A percentile compares a stretch with the other conserved stretches of the same genome.
Evolutionary conservation across 2,329 filamentous ascomycete genomes (phyloP).

Genomic region (Ophiocordyceps camponoti-saundersi): DNA sequence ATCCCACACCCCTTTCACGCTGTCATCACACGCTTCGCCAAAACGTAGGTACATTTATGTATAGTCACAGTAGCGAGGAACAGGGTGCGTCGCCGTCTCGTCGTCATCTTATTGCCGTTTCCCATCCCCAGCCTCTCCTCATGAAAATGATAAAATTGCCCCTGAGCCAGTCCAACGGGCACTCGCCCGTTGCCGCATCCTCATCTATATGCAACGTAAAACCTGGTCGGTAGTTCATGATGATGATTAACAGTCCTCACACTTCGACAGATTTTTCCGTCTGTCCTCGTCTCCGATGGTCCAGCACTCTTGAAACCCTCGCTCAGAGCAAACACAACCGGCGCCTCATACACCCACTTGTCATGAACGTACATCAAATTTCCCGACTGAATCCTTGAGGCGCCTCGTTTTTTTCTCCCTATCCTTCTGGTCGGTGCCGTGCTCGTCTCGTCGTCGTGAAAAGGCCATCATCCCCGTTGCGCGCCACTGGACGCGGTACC

Average conservation of each 20-base stretch:
- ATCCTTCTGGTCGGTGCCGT: neutral
- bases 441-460: too few species aligned
- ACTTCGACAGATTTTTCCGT: constrained; percentile 1
- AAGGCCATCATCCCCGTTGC: neutral
- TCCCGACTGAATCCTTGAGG: neutral
- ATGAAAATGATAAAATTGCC: constrained; percentile 5
- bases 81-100: too few species aligned
- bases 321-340: constrained; percentile 1
- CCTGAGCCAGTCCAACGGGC: constrained; percentile 1
- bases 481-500: neutral
- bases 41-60: neutral
- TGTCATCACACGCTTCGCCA: neutral
- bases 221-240: constrained; percentile 7
- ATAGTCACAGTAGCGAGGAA: too few species aligned
- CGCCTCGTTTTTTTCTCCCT: neutral
- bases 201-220: constrained; percentile 7
- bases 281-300: neutral
- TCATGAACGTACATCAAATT: neutral
- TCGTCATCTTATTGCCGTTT: neutral
- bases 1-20: neutral
- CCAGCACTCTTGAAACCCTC: constrained; percentile 2
- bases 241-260: constrained; percentile 6
- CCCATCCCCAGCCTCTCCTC: neutral
- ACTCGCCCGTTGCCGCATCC: constrained; percentile 1
- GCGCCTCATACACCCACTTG: neutral